phyloP scores from a whole-genome alignment of 768 basidiomycete species.

The Hygrocybe punicea region DNA sequence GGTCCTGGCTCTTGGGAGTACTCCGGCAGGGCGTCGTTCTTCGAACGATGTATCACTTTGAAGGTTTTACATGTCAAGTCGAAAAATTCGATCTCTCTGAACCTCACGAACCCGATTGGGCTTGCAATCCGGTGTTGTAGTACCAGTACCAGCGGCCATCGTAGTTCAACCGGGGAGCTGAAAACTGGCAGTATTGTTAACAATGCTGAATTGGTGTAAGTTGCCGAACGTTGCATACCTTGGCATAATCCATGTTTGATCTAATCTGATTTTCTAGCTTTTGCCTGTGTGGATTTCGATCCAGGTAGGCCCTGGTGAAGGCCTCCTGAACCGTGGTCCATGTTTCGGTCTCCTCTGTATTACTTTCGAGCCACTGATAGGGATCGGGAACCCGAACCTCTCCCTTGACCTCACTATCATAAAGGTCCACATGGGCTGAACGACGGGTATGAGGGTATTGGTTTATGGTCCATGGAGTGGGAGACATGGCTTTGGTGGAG shows the following conservation, averaged over 20 bases:
- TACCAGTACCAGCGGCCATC: slow-evolving; percentile 81
- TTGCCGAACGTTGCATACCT: slow-evolving; percentile 27
- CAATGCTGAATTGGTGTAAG: background rate
- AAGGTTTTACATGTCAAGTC: background rate
- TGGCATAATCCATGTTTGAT: slow-evolving; percentile 41
- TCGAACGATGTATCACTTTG: slow-evolving; percentile 58
- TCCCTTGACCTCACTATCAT: slow-evolving; percentile 61
- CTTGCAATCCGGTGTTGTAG: slow-evolving; percentile 72
- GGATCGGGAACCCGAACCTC: slow-evolving; percentile 65
- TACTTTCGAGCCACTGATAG: slow-evolving; percentile 70
- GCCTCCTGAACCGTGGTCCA: slow-evolving; percentile 62
- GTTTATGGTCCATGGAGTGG: slow-evolving; percentile 52
- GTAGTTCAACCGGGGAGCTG: slow-evolving; percentile 54
- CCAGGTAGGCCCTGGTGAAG: slow-evolving; percentile 58
- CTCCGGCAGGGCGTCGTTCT: slow-evolving; percentile 50
- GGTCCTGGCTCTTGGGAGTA: slow-evolving; percentile 42
- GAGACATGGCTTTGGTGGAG: slow-evolving; percentile 29
- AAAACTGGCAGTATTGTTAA: slow-evolving; percentile 46
- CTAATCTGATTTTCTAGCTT: slow-evolving; percentile 59
- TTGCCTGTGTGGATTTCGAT: slow-evolving; percentile 57
- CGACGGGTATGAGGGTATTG: slow-evolving; percentile 64
- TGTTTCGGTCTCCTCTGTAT: slow-evolving; percentile 57
- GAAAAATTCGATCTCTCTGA: background rate
- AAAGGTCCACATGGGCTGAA: slow-evolving; percentile 63
- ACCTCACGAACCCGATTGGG: slow-evolving; percentile 50